Base-by-base conservation (phyloP, 73 alveolate species). In the Tetrahymena thermophila region DNA sequence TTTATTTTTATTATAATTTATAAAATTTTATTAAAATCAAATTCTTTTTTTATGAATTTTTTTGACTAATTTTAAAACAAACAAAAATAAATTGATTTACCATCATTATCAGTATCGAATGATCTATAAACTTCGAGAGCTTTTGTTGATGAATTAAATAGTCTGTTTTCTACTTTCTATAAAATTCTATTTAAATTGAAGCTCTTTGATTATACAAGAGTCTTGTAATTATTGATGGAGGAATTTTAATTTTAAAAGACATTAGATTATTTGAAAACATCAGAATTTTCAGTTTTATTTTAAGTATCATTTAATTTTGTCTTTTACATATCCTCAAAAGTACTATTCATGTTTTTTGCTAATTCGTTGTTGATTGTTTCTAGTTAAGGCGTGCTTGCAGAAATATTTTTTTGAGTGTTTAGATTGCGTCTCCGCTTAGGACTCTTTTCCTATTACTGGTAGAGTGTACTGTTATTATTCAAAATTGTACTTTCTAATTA, bases 31-130 rank as follows among this genome's bases (percentile, higher is more conserved):
- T n/a, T 42, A 6, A 42, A 42, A 11, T 11, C 6, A 42, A 71
- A 4, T 71, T 25, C 1, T 28, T 71, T 9, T 4, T 40, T 31
- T 71, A 7, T 71, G 11, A 25, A n/a, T 28, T 0, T 0, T 9
- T 28, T 71, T 28, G n/a, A n/a, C n/a, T n/a, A n/a, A n/a, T n/a
- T n/a, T n/a, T n/a, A n/a, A n/a, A n/a, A n/a, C n/a, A n/a, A n/a
- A 23, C 4, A 25, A 71, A 23, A 71, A 71, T 2, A 71, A 28
- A 25, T 10, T 11, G 1, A 71, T 71, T 71, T 71, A 71, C 98
- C 98, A 94, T 96, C 98, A 17, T 96, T 56, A 94, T 96, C 98
- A 58, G 85, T 43, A 55, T 96, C 98, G 40, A 96, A 96, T 40
- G 94, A 93, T 31, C 94, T 96, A n/a, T 96, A 96, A 35, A 96